phyloP scores from a whole-genome alignment of 192 early-diverging fungal species.

The Coemansia sp. region DNA sequence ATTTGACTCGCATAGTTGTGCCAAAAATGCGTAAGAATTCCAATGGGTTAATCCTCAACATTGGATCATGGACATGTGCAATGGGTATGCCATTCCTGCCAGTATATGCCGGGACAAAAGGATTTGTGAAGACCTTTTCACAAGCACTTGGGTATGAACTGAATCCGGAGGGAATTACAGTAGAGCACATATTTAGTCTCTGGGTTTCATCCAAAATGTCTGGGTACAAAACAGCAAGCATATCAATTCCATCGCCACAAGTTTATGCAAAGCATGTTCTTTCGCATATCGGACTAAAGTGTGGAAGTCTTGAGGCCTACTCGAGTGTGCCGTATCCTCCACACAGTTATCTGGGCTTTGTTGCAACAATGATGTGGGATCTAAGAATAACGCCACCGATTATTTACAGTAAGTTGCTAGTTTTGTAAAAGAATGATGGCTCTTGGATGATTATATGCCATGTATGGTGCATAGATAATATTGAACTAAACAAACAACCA shows the following conservation, averaged over 20 bases:
- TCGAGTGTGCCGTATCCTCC: constrained; percentile 46
- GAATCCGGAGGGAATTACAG: constrained; percentile 69
- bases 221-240: constrained; percentile 80
- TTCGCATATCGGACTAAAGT: constrained; percentile 65
- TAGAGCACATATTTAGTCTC: constrained; percentile 89
- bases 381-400: constrained; percentile 37
- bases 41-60: constrained; percentile 85
- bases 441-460: background rate
- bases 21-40: constrained; percentile 76
- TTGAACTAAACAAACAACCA: background rate
- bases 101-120: constrained; percentile 91
- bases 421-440: background rate
- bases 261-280: constrained; percentile 77
- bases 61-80: constrained; percentile 86
- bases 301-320: constrained; percentile 55
- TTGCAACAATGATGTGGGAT: constrained; percentile 42
- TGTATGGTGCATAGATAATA: background rate
- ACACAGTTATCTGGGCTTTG: constrained; percentile 49
- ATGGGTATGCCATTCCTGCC: constrained; percentile 84
- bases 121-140: constrained; percentile 89
- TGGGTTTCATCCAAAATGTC: constrained; percentile 95
- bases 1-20: constrained; percentile 74
- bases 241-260: constrained; percentile 75
- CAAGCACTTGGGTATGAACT: constrained; percentile 85
- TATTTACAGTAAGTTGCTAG: constrained; percentile 40